Evolutionary conservation across 495 filamentous ascomycete species (phyloP).

Genomic region (Delitschia confertaspora): DNA sequence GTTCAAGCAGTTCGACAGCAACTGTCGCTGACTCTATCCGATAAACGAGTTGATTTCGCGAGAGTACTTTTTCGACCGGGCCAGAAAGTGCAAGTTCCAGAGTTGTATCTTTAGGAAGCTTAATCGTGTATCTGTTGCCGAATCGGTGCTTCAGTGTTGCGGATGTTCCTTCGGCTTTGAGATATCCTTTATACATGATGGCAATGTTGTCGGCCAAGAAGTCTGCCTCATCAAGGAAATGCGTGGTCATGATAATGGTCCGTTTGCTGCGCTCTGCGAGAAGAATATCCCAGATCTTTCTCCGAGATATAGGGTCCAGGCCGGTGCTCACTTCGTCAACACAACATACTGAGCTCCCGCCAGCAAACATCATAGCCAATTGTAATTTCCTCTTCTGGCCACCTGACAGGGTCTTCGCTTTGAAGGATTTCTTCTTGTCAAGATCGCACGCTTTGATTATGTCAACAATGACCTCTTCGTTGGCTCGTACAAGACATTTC

Average conservation of each 20-base stretch:
- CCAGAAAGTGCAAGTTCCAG: constrained; percentile 21
- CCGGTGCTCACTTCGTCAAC: constrained; percentile 82
- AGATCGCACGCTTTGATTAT: constrained; percentile 63
- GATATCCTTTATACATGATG: constrained; percentile 34
- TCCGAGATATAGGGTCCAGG: constrained; percentile 67
- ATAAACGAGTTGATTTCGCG: constrained; percentile 62
- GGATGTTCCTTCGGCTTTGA: constrained; percentile 32
- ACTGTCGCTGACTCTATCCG: constrained; percentile 52
- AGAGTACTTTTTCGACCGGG: constrained; percentile 47
- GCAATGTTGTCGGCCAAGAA: constrained; percentile 34
- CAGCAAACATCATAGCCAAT: constrained; percentile 84
- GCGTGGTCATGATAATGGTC: constrained; percentile 78
- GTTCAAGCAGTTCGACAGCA: constrained; percentile 55
- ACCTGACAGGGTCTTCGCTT: constrained; percentile 64
- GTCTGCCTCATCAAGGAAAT: constrained; percentile 38
- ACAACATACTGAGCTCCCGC: constrained; percentile 73
- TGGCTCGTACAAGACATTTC: constrained; percentile 45
- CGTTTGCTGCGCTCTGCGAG: constrained; percentile 65
- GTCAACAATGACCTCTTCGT: constrained; percentile 44
- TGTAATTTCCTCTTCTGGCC: constrained; percentile 86
- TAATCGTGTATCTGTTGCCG: constrained; percentile 58
- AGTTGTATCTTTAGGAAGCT: constrained; percentile 44
- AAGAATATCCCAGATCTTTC: constrained; percentile 87
- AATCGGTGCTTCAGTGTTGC: constrained; percentile 32
- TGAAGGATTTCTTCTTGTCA: constrained; percentile 54